A percentile compares a stretch with the other conserved stretches of the same genome.
Evolutionary conservation across 2,329 filamentous ascomycete genomes (phyloP).

Genomic region (Paracamarosporium sp.): DNA sequence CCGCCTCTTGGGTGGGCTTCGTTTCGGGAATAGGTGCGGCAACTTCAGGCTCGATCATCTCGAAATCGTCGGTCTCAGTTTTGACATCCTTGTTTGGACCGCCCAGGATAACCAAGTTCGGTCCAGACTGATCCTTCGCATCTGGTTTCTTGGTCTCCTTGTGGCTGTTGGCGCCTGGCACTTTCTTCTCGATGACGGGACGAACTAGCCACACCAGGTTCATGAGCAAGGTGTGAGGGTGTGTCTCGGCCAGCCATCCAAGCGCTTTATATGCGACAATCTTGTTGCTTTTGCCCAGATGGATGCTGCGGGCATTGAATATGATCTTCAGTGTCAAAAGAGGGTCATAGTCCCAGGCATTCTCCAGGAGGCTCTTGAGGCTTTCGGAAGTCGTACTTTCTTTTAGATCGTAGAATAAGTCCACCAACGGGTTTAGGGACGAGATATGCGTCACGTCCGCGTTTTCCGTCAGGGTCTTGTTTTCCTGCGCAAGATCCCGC

Average conservation of each 20-base stretch:
- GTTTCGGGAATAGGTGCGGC: not conserved
- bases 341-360: constrained; percentile 59
- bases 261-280: constrained; percentile 59
- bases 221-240: constrained; percentile 60
- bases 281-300: constrained; percentile 62
- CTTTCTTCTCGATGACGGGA: constrained; percentile 63
- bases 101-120: not conserved
- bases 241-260: constrained; percentile 63
- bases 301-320: constrained; percentile 67
- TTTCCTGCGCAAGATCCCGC: constrained; percentile 31
- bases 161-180: constrained; percentile 42
- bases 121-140: not conserved
- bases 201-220: constrained; percentile 65
- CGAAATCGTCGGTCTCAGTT: constrained; percentile 36
- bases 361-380: constrained; percentile 52
- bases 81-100: not conserved
- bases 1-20: not conserved
- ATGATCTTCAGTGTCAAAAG: constrained; percentile 64
- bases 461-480: constrained; percentile 62
- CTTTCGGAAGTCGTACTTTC: constrained; percentile 46
- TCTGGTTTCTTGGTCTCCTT: not conserved
- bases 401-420: constrained; percentile 63
- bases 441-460: constrained; percentile 57
- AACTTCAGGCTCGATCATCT: constrained; percentile 52
- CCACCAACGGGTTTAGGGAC: constrained; percentile 56